Base-by-base conservation (phyloP, 1,139 yeast species). In the Entelexis sorbosivorans region DNA sequence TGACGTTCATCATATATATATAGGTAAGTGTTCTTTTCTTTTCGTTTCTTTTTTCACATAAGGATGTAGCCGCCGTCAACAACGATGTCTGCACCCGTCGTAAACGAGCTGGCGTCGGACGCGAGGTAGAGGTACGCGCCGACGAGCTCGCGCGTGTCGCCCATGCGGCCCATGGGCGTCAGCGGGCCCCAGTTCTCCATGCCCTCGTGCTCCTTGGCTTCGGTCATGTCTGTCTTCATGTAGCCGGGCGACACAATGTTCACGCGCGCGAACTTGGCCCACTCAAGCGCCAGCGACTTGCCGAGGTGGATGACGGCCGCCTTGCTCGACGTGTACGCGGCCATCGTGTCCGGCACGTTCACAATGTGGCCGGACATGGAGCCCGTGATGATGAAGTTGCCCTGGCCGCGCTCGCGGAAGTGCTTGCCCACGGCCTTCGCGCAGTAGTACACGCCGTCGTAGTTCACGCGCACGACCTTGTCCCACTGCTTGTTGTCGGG, bases 111-210 rank as follows among this genome's bases (percentile, higher is more conserved):
- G 11, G 96, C 96, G 63, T 84, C 81, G n/a, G 88, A 78, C 7
- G 95, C 96, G 60, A 87, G 71, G 69, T 84, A 87, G 50, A 87
- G 72, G 68, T 85, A 88, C 6, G 94, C 94, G 54, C 95, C 95
- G 17, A 81, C 87, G 60, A 88, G 72, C 66, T 87, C 96, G 61
- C 78, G 78, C 31, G 94, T 78, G 52, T 76, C 68, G 44, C 81
- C 74, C 85, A 58, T 54, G 40, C 65, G 60, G 43, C 86, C 89
- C 73, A 82, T 63, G 19, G 91, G 89, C 47, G 76, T 79, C 67
- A 81, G 65, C 29, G 72, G 69, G 69, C 74, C 73, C 85, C 84
- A 79, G 39, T 66, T 66, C 50, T 66, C 64, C 50, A 73, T 72
- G 44, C 69, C 60, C n/a, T 68, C 73, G 43, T 60, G 58, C 39